These are phyloP conservation scores for Mycena epipterygia DNA, from an alignment of 768 basidiomycete species.

Conservation along the genomic window DNA sequence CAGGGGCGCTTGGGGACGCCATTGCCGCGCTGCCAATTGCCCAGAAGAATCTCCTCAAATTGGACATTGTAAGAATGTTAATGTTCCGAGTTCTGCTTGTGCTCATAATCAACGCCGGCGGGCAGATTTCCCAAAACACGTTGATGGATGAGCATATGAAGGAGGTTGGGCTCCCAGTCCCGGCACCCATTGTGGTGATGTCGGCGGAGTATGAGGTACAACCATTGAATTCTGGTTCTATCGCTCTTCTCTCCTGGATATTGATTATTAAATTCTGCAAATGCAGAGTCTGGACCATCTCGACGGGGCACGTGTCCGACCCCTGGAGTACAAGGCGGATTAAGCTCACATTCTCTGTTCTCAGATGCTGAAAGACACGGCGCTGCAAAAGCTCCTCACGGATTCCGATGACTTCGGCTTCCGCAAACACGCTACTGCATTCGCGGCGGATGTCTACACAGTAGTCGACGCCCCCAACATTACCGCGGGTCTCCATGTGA, in stretches of 20 bases:
- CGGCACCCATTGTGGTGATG: slow-evolving; percentile 27
- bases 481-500: slow-evolving; percentile 11
- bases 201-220: slow-evolving; percentile 28
- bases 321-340: background rate
- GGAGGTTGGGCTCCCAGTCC: slow-evolving; percentile 20
- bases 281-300: slow-evolving; percentile 28
- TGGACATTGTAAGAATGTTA: slow-evolving; percentile 26
- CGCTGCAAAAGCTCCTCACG: slow-evolving; percentile 21
- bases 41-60: slow-evolving; percentile 29
- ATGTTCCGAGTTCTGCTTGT: background rate
- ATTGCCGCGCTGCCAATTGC: slow-evolving; percentile 27
- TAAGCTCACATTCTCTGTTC: slow-evolving; percentile 8
- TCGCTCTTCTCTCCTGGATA: background rate
- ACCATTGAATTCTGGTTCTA: slow-evolving; percentile 3
- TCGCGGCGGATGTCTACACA: slow-evolving; percentile 24
- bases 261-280: slow-evolving; percentile 7
- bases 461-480: slow-evolving; percentile 4
- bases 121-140: slow-evolving; percentile 23
- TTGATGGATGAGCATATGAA: slow-evolving; percentile 20
- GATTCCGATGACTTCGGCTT: slow-evolving; percentile 28
- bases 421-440: slow-evolving; percentile 22
- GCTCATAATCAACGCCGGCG: background rate
- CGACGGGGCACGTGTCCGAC: background rate
- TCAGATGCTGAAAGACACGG: slow-evolving; percentile 27
- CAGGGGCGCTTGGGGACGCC: slow-evolving; percentile 21